Evolutionary conservation across 768 basidiomycete species (phyloP).

Genomic region (Podaxis sp.): DNA sequence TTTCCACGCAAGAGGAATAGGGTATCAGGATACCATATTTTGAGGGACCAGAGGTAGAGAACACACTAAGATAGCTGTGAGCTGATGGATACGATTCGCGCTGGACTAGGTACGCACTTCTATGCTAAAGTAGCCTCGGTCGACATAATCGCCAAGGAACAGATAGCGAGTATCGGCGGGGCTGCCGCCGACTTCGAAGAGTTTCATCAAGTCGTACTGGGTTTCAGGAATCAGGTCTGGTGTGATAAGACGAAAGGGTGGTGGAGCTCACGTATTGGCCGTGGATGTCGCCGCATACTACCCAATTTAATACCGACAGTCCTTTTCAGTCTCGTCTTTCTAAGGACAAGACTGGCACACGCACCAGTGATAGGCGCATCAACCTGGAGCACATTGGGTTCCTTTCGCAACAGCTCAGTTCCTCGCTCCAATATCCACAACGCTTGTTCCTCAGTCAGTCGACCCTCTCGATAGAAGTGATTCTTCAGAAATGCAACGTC

Average conservation of each 20-base stretch:
- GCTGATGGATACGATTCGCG: neutral
- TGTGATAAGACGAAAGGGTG: constrained; percentile 10
- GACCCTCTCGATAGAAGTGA: constrained; percentile 96
- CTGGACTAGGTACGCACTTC: constrained; percentile 51
- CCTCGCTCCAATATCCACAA: constrained; percentile 89
- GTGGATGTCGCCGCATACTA: constrained; percentile 97
- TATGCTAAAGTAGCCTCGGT: constrained; percentile 91
- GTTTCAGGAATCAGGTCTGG: constrained; percentile 8
- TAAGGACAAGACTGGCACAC: constrained; percentile 23
- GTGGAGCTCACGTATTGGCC: constrained; percentile 88
- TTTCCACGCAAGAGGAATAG: constrained; percentile 96
- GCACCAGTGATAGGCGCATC: constrained; percentile 97
- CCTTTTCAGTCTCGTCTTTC: neutral
- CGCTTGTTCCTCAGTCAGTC: constrained; percentile 93
- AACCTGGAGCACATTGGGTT: constrained; percentile 90
- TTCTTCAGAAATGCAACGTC: constrained; percentile 97
- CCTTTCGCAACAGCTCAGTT: constrained; percentile 78
- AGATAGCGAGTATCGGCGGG: constrained; percentile 93
- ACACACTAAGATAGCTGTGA: constrained; percentile 68
- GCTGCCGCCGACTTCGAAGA: constrained; percentile 92
- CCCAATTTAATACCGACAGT: constrained; percentile 10
- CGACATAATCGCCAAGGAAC: constrained; percentile 92
- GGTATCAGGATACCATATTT: constrained; percentile 99
- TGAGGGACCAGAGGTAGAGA: constrained; percentile 95
- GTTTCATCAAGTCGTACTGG: constrained; percentile 92